Evolutionary conservation across 2,329 filamentous ascomycete genomes (phyloP).

Genomic region (Pseudogymnoascus sp.): DNA sequence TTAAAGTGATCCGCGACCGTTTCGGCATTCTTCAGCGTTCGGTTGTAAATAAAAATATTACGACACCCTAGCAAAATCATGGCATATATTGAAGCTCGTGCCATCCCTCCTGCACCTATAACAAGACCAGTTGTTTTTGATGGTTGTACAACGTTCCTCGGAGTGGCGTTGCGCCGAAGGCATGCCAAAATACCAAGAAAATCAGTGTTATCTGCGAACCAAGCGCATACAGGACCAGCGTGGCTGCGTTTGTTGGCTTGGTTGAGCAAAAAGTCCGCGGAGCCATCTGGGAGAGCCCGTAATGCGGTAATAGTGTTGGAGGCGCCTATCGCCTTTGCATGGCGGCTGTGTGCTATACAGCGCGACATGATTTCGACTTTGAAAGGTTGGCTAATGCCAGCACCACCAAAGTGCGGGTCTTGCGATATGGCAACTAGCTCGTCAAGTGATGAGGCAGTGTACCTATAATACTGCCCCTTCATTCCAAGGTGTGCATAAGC

Average conservation of each 20-base stretch:
- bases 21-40: constrained; percentile 58
- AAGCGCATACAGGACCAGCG: constrained; percentile 54
- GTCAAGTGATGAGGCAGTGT: constrained; percentile 20
- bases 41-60: constrained; percentile 67
- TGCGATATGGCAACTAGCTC: constrained; percentile 39
- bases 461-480: constrained; percentile 24
- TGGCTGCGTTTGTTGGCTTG: constrained; percentile 34
- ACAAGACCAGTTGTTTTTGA: constrained; percentile 42
- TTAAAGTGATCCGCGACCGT: constrained; percentile 63
- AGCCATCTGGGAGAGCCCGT: constrained; percentile 36
- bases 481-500: constrained; percentile 52
- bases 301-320: constrained; percentile 66
- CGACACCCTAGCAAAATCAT: constrained; percentile 70
- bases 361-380: constrained; percentile 60
- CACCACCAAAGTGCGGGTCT: constrained; percentile 59
- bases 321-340: constrained; percentile 63
- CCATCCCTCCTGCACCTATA: constrained; percentile 66
- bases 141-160: constrained; percentile 56
- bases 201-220: constrained; percentile 64
- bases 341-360: constrained; percentile 55
- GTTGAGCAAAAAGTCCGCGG: constrained; percentile 36
- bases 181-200: constrained; percentile 58
- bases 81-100: constrained; percentile 67
- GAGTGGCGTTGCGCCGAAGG: constrained; percentile 62
- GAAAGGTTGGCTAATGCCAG: constrained; percentile 61